A percentile compares a stretch with the other conserved stretches of the same genome.
These are phyloP conservation scores for Penstemon davidsonii DNA, from an alignment of 257 asterid genomes.

Conservation along the genomic window DNA sequence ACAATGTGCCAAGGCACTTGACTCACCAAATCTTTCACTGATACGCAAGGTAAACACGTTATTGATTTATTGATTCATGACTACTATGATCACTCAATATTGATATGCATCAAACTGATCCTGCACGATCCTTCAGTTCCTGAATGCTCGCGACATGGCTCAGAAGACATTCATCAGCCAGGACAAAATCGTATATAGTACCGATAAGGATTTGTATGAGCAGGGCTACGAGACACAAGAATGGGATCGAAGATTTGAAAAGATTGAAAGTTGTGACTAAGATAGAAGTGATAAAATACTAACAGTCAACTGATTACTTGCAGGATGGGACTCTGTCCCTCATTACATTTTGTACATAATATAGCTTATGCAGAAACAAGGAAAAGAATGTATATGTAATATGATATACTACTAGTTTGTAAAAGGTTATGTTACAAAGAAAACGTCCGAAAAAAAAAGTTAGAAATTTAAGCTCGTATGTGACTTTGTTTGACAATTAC, in stretches of 20 bases:
- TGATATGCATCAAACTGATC: background rate
- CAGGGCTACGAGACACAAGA: conserved; percentile 80
- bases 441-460: too few relatives aligned
- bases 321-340: too few relatives aligned
- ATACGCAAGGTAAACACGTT: conserved; percentile 68
- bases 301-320: too few relatives aligned
- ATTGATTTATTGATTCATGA: background rate
- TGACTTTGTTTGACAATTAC: too few relatives aligned
- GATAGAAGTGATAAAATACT: too few relatives aligned
- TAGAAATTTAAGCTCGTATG: too few relatives aligned
- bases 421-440: too few relatives aligned
- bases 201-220: conserved; percentile 68
- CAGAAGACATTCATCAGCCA: conserved; percentile 74
- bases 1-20: conserved; percentile 64
- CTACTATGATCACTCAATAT: background rate
- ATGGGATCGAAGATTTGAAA: conserved; percentile 75
- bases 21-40: conserved; percentile 72
- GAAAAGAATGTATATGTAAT: too few relatives aligned
- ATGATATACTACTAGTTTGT: too few relatives aligned
- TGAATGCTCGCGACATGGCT: conserved; percentile 97
- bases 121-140: conserved; percentile 48
- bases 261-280: conserved; percentile 65
- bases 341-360: too few relatives aligned
- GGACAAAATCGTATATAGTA: conserved; percentile 88
- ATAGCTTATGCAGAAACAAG: too few relatives aligned